Percentiles rank a stretch among this genome's conserved stretches.
Conservation (phyloP, 345 rosid species). For the Sonneratia alba region DNA sequence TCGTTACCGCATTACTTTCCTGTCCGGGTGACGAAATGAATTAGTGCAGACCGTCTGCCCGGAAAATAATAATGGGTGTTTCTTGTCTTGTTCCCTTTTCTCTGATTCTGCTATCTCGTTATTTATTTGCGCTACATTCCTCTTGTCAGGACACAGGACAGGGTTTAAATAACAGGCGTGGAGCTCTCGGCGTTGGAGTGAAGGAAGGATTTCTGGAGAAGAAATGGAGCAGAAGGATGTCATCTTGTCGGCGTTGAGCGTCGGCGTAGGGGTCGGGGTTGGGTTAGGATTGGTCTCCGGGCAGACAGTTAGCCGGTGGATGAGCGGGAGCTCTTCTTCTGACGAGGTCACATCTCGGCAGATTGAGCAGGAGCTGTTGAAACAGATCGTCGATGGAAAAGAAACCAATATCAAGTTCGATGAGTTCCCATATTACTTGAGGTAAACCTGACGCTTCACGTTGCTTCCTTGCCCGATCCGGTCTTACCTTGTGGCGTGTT, state of each 20-base stretch:
- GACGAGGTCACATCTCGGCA: conserved; percentile 50
- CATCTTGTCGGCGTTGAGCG: conserved; percentile 65
- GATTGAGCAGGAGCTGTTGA: conserved; percentile 76
- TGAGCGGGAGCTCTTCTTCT: conserved; percentile 24
- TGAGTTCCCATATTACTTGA: conserved; percentile 81
- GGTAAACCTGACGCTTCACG: conserved; percentile 28
- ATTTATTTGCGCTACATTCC: background rate
- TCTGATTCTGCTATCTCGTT: background rate
- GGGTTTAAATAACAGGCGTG: background rate
- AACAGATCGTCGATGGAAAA: conserved; percentile 61
- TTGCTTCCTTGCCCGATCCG: background rate
- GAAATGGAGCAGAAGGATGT: conserved; percentile 73
- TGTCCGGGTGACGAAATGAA: too few species aligned
- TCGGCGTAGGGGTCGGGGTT: conserved; percentile 84
- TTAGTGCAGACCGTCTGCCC: background rate
- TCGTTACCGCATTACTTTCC: background rate
- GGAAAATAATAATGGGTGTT: background rate
- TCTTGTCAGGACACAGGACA: background rate
- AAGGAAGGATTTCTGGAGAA: background rate
- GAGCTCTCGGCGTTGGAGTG: background rate
- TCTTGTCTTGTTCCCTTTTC: background rate
- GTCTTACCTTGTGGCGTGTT: background rate
- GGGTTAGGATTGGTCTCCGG: conserved; percentile 86
- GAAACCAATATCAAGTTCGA: conserved; percentile 54
- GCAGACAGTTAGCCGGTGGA: conserved; percentile 51